phyloP scores from a whole-genome alignment of 768 basidiomycete species.

The Russula lepida region DNA sequence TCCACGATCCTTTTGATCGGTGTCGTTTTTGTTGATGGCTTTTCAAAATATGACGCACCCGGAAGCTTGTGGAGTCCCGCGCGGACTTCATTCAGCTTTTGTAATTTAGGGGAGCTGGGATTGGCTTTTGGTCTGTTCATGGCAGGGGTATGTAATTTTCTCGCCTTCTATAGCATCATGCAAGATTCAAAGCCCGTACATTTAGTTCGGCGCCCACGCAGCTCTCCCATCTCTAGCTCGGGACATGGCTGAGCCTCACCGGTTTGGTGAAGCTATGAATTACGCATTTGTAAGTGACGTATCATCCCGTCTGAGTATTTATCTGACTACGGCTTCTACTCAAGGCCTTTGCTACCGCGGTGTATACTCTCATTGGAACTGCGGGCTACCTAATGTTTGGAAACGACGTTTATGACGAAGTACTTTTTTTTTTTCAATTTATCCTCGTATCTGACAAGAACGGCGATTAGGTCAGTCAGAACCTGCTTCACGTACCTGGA shows the following conservation, averaged over 20 bases:
- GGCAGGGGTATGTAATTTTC: conserved; percentile 57
- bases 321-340: background rate
- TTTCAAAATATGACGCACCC: conserved; percentile 59
- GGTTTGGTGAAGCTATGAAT: conserved; percentile 78
- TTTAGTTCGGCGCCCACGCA: conserved; percentile 82
- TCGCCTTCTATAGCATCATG: background rate
- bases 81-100: conserved; percentile 52
- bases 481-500: conserved; percentile 63
- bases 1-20: conserved; percentile 68
- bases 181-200: background rate
- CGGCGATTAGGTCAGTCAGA: conserved; percentile 59
- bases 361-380: conserved; percentile 51
- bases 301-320: conserved; percentile 17
- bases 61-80: conserved; percentile 77
- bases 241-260: conserved; percentile 79
- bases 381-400: conserved; percentile 94
- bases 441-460: background rate
- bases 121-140: conserved; percentile 85
- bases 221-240: conserved; percentile 84
- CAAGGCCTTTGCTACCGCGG: conserved; percentile 16
- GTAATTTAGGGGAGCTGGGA: conserved; percentile 51
- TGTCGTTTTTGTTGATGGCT: conserved; percentile 78
- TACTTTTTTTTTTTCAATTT: conserved; percentile 25
- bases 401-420: conserved; percentile 68
- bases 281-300: conserved; percentile 61